Percentiles rank a stretch among this genome's conserved stretches.
Conservation (phyloP, 805 yeast genomes). For the Candida easanensis region DNA sequence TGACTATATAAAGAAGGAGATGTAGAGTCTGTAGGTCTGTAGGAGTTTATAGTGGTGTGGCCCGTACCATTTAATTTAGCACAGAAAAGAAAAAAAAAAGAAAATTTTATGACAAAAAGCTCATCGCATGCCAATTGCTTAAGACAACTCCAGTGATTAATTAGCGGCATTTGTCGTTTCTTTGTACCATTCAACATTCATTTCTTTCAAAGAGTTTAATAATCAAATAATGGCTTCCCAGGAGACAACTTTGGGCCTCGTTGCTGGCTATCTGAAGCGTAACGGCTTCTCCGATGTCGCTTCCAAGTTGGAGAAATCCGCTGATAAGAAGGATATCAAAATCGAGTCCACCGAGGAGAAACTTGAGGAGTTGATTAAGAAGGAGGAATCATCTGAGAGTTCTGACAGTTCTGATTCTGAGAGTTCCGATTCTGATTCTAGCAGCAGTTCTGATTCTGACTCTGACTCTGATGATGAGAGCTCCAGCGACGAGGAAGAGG, state of each 20-base stretch:
- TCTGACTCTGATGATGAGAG: constrained; percentile 1
- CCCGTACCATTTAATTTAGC: constrained; percentile 8
- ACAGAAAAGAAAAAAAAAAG: background rate
- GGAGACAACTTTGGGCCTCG: constrained; percentile 18
- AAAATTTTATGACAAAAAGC: constrained; percentile 14
- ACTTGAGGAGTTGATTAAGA: constrained; percentile 17
- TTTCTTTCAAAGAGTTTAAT: background rate
- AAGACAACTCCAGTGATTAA: too few species aligned
- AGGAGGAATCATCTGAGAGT: background rate
- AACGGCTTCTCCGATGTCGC: constrained; percentile 18
- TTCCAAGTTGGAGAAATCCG: constrained; percentile 20
- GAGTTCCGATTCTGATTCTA: constrained; percentile 1
- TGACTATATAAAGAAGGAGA: too few species aligned
- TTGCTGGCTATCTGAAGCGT: constrained; percentile 25
- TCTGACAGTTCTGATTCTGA: constrained; percentile 1
- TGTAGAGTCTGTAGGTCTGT: too few species aligned
- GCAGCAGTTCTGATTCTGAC: constrained; percentile 14
- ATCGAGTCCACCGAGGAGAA: constrained; percentile 13
- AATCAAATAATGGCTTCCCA: constrained; percentile 21
- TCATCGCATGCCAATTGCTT: constrained; percentile 4
- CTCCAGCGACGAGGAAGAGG: background rate
- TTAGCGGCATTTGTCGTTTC: too few species aligned
- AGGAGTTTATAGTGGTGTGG: constrained; percentile 4
- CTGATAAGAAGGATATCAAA: constrained; percentile 17
- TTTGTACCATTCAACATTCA: background rate